Conservation (phyloP, 768 basidiomycete species). For the Mycena alexandri region DNA sequence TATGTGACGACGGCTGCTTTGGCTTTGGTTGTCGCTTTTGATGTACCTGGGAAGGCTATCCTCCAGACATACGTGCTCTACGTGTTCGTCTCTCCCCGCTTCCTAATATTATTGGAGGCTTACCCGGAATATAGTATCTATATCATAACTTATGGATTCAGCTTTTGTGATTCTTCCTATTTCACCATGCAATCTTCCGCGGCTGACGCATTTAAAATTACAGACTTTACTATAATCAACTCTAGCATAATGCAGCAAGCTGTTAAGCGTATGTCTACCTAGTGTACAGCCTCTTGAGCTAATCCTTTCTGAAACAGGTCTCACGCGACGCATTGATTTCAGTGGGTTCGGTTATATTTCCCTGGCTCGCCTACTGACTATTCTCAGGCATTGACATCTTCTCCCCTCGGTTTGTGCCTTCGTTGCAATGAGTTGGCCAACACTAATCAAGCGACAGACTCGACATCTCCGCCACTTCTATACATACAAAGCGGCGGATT, state of each 20-base stretch:
- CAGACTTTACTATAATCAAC: constrained; percentile 77
- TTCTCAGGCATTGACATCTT: constrained; percentile 81
- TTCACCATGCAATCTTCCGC: background rate
- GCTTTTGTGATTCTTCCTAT: constrained; percentile 61
- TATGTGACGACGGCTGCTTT: constrained; percentile 75
- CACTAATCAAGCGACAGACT: constrained; percentile 53
- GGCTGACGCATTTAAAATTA: constrained; percentile 25
- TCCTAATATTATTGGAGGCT: background rate
- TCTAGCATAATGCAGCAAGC: constrained; percentile 61
- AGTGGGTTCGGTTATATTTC: constrained; percentile 50
- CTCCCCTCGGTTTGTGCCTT: constrained; percentile 69
- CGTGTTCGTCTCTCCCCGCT: constrained; percentile 57
- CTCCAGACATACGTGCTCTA: constrained; percentile 77
- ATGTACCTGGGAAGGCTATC: constrained; percentile 66
- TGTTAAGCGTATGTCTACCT: constrained; percentile 67
- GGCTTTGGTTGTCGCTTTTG: constrained; percentile 71
- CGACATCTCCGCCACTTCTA: constrained; percentile 66
- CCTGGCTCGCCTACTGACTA: background rate
- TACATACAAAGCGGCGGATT: constrained; percentile 76
- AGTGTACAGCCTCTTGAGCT: background rate
- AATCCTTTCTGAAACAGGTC: constrained; percentile 50
- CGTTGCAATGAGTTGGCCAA: background rate
- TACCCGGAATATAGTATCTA: constrained; percentile 53
- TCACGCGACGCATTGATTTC: constrained; percentile 78
- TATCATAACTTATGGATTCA: constrained; percentile 74